Conservation (phyloP, 139 green algal species). For the Chlorella sp. region DNA sequence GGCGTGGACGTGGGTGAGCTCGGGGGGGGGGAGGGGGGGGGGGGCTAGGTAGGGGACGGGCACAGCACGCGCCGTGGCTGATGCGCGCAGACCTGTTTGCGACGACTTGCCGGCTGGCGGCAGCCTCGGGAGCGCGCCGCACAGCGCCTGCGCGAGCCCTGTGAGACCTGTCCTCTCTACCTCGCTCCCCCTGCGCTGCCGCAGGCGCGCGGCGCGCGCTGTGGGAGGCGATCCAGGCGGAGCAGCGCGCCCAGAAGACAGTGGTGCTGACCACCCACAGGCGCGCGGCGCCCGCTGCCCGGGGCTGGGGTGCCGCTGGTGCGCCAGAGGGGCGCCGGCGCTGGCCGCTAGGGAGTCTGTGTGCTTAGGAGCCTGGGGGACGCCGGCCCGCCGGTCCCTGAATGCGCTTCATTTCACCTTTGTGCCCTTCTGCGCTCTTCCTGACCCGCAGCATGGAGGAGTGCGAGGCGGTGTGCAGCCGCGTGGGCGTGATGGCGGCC, state of each 20-base stretch:
- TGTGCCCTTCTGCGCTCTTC: conserved; percentile 62
- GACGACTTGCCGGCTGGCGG: too few relatives aligned
- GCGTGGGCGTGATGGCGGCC: conserved; percentile 85
- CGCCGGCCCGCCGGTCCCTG: too few relatives aligned
- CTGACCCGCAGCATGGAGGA: conserved; percentile 95
- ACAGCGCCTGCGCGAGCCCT: too few relatives aligned
- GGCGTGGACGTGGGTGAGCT: conserved; percentile 52
- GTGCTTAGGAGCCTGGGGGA: too few relatives aligned
- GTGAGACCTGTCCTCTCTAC: too few relatives aligned
- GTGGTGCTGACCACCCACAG: conserved; percentile 41
- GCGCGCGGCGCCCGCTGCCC: conserved; percentile 28
- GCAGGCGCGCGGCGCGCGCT: conserved; percentile 53
- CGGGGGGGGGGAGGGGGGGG: background rate
- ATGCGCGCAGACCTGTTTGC: too few relatives aligned
- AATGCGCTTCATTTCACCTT: too few relatives aligned
- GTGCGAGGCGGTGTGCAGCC: conserved; percentile 85
- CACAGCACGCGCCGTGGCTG: too few relatives aligned
- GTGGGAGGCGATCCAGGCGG: conserved; percentile 63
- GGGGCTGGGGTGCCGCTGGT: background rate
- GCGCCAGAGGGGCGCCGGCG: background rate
- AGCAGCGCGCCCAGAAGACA: conserved; percentile 31
- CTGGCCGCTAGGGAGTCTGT: too few relatives aligned
- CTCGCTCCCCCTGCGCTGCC: background rate
- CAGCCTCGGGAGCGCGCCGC: too few relatives aligned
- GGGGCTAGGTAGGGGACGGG: too few relatives aligned